These are phyloP conservation scores for Hyphopichia homilentoma DNA, from an alignment of 805 yeast genomes.

Conservation along the genomic window DNA sequence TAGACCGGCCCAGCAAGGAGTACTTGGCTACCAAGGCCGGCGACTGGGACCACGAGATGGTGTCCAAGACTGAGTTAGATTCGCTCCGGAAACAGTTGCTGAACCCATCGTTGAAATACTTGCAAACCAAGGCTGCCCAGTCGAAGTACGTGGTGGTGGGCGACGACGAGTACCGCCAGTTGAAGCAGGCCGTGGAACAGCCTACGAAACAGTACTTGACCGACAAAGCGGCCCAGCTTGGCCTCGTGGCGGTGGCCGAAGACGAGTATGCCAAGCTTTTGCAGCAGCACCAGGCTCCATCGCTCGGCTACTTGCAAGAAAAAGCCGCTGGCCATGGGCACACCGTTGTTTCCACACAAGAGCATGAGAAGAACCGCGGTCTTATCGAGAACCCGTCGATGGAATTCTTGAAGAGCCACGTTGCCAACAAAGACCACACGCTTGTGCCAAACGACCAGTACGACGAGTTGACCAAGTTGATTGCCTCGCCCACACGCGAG, in stretches of 20 bases:
- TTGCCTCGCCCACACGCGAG: slow-evolving; percentile 21
- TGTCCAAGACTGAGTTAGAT: slow-evolving; percentile 6
- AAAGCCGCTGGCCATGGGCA: slow-evolving; percentile 17
- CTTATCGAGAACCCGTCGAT: slow-evolving; percentile 19
- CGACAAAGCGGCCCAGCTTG: slow-evolving; percentile 4
- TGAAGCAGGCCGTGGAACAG: slow-evolving; percentile 3
- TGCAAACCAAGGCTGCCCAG: slow-evolving; percentile 10
- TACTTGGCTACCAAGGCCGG: slow-evolving; percentile 14
- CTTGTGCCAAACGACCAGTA: slow-evolving; percentile 11
- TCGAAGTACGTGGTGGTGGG: slow-evolving; percentile 7
- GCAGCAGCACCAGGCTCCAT: slow-evolving; percentile 14
- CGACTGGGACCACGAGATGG: slow-evolving; percentile 4
- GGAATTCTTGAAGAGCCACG: slow-evolving; percentile 29
- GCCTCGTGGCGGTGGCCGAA: slow-evolving; percentile 12
- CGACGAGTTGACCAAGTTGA: slow-evolving; percentile 8
- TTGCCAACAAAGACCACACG: slow-evolving; percentile 16
- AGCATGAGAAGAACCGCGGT: slow-evolving; percentile 9
- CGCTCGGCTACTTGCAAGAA: slow-evolving; percentile 18
- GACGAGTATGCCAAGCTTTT: slow-evolving; percentile 17
- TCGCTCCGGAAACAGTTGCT: slow-evolving; percentile 1
- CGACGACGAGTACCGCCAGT: slow-evolving; percentile 6
- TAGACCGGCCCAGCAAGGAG: slow-evolving; percentile 10
- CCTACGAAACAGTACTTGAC: slow-evolving; percentile 8
- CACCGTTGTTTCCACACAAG: slow-evolving; percentile 8
- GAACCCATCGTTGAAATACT: slow-evolving; percentile 2